Conservation (phyloP, 108 stramenopile genomes). For the Heterococcus sp. region DNA sequence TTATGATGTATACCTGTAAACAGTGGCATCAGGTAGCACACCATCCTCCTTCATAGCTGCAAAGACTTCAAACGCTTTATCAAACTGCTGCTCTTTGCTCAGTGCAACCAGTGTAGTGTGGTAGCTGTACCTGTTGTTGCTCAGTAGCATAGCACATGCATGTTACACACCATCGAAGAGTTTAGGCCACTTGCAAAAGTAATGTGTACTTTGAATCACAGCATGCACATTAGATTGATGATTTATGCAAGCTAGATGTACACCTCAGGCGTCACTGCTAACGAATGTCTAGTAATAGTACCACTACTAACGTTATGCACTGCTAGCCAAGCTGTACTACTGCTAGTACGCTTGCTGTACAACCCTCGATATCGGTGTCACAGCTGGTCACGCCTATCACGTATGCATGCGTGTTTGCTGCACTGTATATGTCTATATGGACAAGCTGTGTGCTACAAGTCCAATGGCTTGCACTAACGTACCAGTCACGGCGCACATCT, state of each 20-base stretch:
- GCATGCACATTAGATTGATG: neutral
- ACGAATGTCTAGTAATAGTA: too few relatives aligned
- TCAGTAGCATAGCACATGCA: neutral
- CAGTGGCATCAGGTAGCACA: neutral
- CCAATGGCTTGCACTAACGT: too few relatives aligned
- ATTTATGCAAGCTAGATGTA: neutral
- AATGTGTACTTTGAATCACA: neutral
- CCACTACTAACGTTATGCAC: too few relatives aligned
- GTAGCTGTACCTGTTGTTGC: slow-evolving; percentile 17
- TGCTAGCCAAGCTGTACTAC: too few relatives aligned
- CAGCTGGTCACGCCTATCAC: neutral
- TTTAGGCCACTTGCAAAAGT: neutral
- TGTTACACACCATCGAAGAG: neutral
- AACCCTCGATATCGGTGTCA: too few relatives aligned
- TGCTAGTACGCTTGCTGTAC: too few relatives aligned
- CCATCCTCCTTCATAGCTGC: slow-evolving; percentile 8
- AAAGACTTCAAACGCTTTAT: slow-evolving; percentile 4
- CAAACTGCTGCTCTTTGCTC: neutral
- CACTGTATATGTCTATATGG: too few relatives aligned
- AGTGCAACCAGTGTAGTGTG: slow-evolving; percentile 33
- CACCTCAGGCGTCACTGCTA: too few relatives aligned
- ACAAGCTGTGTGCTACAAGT: too few relatives aligned
- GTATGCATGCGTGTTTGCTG: neutral
- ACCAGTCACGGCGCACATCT: slow-evolving; percentile 1
- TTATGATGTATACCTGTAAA: slow-evolving; percentile 1